Conservation (phyloP, 2,329 filamentous ascomycete genomes). For the Amylocarpus encephaloides region DNA sequence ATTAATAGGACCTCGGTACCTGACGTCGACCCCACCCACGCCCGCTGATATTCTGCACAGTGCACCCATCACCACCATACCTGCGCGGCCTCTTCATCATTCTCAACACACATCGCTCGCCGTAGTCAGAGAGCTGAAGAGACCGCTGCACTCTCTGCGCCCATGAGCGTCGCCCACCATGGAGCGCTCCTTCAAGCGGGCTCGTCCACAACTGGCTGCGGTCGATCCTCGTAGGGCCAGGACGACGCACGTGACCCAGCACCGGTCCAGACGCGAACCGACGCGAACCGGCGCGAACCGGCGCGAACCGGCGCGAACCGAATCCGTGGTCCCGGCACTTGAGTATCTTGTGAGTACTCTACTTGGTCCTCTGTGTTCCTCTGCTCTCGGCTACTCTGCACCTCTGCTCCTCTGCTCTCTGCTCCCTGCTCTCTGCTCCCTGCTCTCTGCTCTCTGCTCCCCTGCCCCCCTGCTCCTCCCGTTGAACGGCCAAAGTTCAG, state of each 20-base stretch:
- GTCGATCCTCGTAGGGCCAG: no score
- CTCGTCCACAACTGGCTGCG: neutral
- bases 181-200: neutral
- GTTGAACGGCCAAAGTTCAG: neutral
- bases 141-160: neutral
- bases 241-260: no score
- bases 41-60: neutral
- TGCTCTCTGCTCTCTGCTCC: no score
- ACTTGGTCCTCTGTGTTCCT: no score
- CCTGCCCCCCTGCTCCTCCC: neutral
- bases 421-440: no score
- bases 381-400: no score
- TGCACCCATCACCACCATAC: neutral
- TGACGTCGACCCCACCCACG: neutral
- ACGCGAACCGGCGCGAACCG: no score
- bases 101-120: no score
- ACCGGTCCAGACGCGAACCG: no score
- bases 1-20: slow-evolving; percentile 1
- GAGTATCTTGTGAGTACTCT: neutral
- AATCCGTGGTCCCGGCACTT: neutral
- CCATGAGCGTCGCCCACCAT: neutral
- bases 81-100: neutral
- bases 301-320: neutral
- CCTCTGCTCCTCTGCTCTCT: no score
- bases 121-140: no score